These are phyloP conservation scores for Aureoboletus auriporus DNA, from an alignment of 768 basidiomycete species.

Conservation along the genomic window DNA sequence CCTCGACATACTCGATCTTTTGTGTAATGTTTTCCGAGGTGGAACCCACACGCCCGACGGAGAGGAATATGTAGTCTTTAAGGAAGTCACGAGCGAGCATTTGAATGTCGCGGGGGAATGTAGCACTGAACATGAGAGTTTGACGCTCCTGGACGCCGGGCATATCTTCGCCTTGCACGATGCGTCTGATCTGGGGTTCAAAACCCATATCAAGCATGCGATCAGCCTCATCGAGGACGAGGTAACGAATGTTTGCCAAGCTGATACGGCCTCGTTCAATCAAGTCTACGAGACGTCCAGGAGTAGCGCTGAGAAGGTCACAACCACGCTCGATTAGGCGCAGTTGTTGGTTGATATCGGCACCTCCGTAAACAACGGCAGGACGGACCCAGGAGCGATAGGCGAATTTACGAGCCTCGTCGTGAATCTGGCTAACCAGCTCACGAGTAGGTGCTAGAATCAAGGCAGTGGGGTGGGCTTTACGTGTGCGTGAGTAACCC, in stretches of 20 bases:
- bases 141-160: conserved; percentile 88
- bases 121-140: conserved; percentile 99
- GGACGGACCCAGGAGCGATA: conserved; percentile 99
- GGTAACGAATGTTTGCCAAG: conserved; percentile 93
- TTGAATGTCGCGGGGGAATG: conserved; percentile 99
- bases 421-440: conserved; percentile 98
- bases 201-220: conserved; percentile 99
- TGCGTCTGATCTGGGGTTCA: conserved; percentile 97
- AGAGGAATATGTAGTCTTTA: conserved; percentile 98
- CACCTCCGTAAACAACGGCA: conserved; percentile 98
- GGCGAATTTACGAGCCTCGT: conserved; percentile 97
- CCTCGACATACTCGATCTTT: conserved; percentile 98
- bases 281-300: conserved; percentile 95
- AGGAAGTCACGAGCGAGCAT: conserved; percentile 93
- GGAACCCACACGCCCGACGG: conserved; percentile 96
- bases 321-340: conserved; percentile 94
- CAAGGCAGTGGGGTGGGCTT: conserved; percentile 95
- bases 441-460: conserved; percentile 98
- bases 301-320: conserved; percentile 94
- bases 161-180: conserved; percentile 99
- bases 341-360: conserved; percentile 94
- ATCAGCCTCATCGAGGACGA: conserved; percentile 98
- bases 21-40: conserved; percentile 99
- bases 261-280: conserved; percentile 98
- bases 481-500: conserved; percentile 68